These are phyloP conservation scores for Stylosanthes scabra DNA, from an alignment of 331 rosid species.

Conservation along the genomic window DNA sequence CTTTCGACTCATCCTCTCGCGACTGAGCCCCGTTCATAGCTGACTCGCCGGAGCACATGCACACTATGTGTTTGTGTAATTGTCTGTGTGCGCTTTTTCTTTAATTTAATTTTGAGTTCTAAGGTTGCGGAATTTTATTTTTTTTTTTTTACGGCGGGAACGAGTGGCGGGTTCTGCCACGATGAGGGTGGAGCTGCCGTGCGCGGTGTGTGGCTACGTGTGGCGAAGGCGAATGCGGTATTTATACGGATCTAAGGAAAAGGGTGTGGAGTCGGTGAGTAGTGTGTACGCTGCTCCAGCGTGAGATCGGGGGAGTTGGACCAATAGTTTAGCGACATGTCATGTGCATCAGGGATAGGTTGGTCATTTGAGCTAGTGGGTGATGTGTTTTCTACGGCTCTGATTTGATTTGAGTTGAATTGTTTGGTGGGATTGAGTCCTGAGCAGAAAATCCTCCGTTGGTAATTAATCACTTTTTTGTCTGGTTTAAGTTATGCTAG, in stretches of 20 bases:
- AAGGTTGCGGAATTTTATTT: background rate
- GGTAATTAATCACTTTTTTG: background rate
- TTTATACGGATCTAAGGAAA: conserved; percentile 42
- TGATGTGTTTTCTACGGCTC: background rate
- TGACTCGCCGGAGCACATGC: background rate
- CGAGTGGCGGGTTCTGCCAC: background rate
- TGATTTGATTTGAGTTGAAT: background rate
- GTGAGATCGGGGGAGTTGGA: background rate
- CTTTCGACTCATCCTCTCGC: conserved; percentile 43
- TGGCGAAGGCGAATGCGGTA: background rate
- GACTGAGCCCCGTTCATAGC: conserved; percentile 44
- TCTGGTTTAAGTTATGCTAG: too few relatives aligned
- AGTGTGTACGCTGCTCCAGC: background rate
- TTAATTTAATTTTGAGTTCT: background rate
- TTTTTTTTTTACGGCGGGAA: background rate
- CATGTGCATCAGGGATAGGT: background rate
- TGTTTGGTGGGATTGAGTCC: background rate
- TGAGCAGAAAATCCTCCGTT: background rate
- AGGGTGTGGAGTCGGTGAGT: background rate
- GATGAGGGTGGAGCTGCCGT: conserved; percentile 23
- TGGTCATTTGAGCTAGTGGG: background rate
- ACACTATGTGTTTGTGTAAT: background rate
- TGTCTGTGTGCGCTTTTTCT: background rate
- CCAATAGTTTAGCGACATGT: conserved; percentile 28
- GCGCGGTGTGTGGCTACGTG: conserved; percentile 7